Base-by-base conservation (phyloP, 345 rosid genomes). In the Nasturtium officinale region DNA sequence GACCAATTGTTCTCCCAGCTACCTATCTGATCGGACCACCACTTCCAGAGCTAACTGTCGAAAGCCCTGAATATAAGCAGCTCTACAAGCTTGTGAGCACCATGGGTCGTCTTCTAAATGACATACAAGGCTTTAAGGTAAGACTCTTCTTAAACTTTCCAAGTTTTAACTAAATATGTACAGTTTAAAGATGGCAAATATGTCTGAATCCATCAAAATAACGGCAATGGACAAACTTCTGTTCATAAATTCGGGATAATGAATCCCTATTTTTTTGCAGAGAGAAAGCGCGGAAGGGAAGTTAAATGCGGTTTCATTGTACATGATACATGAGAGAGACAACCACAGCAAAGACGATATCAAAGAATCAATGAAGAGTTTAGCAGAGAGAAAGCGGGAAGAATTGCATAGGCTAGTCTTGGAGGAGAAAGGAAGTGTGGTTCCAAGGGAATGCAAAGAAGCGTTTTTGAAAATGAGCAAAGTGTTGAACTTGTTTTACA, bases 31-130 rank as follows among this genome's bases (percentile, higher is more conserved):
- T 88, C 9, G 94, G 98, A 62, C 94, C 98, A 42, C 78, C 61
- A 57, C 82, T 95, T 35, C 61, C 85, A 2, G 87, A 87, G 57
- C 80, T 79, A 51, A 79, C 73, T 6, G 78, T 77, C 9, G 69
- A 72, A 67, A 79, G 81, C 77, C 17, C 48, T 0, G 87, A 88
- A 75, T 76, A 75, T 23, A 72, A 74, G 37, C 58, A 77, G 50
- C 80, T 95, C 18, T 88, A 40, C 61, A 67, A 80, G 80, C 79
- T 82, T 25, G 78, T 88, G 84, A 85, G 97, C 81, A 91, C 89
- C 16, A 80, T 87, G 23, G 99, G 96, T 54, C 96, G 97, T 65
- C 90, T 91, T 30, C 88, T 89, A 56, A 95, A 91, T 37, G 97
- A 91, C 76, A 81, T 85, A 64, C 86, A 82, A 53, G 70, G 89